Evolutionary conservation across 2,329 filamentous ascomycete species (phyloP), one percentile per base, ranked within the genome.

Genomic region (Fusarium lateritium): DNA sequence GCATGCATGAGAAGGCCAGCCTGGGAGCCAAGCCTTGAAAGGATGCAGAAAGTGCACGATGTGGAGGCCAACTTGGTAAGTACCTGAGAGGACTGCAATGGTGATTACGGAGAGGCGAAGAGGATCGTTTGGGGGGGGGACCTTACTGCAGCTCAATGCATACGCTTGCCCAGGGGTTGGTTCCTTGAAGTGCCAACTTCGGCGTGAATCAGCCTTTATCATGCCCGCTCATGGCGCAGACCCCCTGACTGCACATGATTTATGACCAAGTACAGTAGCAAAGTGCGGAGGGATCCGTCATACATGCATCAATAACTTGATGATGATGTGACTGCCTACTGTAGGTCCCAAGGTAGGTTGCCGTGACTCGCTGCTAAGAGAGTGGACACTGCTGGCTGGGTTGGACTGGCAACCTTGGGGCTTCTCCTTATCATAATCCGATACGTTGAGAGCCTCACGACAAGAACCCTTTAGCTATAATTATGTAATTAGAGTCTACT

Each of bases 241-340:
- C 50, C 51, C 49, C 50, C 57, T 59, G 45, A 54, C 39, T 39
- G 42, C 50, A 50, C 46, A 49, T 67, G 67, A 56, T 51, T 67
- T 60, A 44, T 67, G 46, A 70, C 43, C 44, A 55, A 40, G 28
- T 15, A 34, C 19, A 42, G 60, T 13, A 51, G 34, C 53, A 55
- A 46, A 46, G 39, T 43, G 57, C 26, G 44, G 38, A 64, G 50
- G 52, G 62, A 40, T 42, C 38, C 62, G 53, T 28, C 42, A 62
- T 44, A 53, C 51, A 54, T 39, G 60, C 45, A 44, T 44, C 42
- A 24, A 58, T 24, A 31, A 21, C 36, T 52, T 38, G 52, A 39
- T 45, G 40, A 40, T 51, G 40, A 63, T 51, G 56, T 62, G 50
- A 47, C 34, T 67, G 57, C 46, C 51, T 60, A 17, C 28, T 11